These are phyloP conservation scores for Psilocybe subaeruginosa DNA, from an alignment of 768 basidiomycete species.

Conservation along the genomic window DNA sequence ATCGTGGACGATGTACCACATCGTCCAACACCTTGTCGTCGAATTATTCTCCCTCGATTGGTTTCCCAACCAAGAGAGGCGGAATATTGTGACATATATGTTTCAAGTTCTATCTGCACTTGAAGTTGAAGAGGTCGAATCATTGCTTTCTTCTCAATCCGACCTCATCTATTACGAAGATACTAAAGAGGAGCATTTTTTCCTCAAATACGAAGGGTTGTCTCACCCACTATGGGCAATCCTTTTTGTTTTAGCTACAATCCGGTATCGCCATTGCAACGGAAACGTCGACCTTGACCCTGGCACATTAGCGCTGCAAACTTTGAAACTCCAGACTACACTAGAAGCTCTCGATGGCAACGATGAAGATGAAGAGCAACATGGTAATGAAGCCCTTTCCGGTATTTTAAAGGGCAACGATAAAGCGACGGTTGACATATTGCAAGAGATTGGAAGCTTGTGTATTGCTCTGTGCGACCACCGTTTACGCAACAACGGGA, in stretches of 20 bases:
- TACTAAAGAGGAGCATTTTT: conserved; percentile 12
- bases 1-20: conserved; percentile 40
- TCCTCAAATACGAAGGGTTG: conserved; percentile 53
- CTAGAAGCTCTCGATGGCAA: conserved; percentile 1
- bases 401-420: neutral
- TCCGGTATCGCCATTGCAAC: neutral
- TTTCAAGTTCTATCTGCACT: neutral
- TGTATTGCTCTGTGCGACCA: conserved; percentile 33
- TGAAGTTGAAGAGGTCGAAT: neutral
- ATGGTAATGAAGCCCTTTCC: neutral
- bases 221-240: conserved; percentile 54
- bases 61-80: neutral
- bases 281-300: neutral
- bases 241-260: conserved; percentile 14
- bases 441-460: conserved; percentile 21
- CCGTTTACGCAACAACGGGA: conserved; percentile 33
- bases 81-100: neutral
- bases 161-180: conserved; percentile 20
- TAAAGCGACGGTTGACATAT: neutral
- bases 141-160: conserved; percentile 13
- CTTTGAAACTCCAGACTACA: conserved; percentile 14
- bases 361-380: conserved; percentile 5
- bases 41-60: neutral
- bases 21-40: conserved; percentile 13
- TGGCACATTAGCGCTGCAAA: neutral